Percentiles rank a stretch among this genome's conserved stretches.
Conservation (phyloP, 495 filamentous ascomycete species). For the Lepraria neglecta region DNA sequence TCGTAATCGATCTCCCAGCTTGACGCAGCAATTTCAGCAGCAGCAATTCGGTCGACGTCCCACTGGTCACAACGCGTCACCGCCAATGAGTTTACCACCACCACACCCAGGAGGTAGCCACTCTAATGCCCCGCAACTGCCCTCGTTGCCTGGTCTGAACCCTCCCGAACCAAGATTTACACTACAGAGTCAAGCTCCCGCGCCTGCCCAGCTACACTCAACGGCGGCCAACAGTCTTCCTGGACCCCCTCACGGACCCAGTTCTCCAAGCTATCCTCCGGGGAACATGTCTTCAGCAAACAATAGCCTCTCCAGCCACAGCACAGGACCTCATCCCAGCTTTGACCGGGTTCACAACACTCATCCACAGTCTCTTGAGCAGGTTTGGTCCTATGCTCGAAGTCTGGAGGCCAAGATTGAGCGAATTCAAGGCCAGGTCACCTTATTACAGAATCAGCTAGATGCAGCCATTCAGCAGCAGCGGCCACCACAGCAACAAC, state of each 20-base stretch:
- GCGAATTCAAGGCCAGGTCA: slow-evolving; percentile 27
- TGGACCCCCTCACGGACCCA: slow-evolving; percentile 19
- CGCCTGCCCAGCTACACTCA: slow-evolving; percentile 20
- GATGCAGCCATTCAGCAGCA: slow-evolving; percentile 6
- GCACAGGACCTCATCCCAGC: slow-evolving; percentile 26
- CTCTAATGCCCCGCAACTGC: slow-evolving; percentile 44
- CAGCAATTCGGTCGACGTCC: slow-evolving; percentile 54
- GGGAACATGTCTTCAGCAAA: slow-evolving; percentile 38
- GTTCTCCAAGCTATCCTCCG: slow-evolving; percentile 26
- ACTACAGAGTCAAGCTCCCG: slow-evolving; percentile 33
- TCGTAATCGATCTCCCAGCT: slow-evolving; percentile 62
- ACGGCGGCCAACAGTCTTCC: slow-evolving; percentile 13
- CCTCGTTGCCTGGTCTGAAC: slow-evolving; percentile 45
- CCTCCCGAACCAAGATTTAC: slow-evolving; percentile 44
- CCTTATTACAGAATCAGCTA: slow-evolving; percentile 23
- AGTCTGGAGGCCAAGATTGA: slow-evolving; percentile 27
- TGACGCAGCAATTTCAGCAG: slow-evolving; percentile 62
- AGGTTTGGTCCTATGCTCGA: slow-evolving; percentile 44
- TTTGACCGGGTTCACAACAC: slow-evolving; percentile 21
- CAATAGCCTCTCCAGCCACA: slow-evolving; percentile 34
- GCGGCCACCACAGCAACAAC: slow-evolving; percentile 8
- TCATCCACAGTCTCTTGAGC: slow-evolving; percentile 35
- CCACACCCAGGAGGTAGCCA: slow-evolving; percentile 23
- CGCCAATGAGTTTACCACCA: slow-evolving; percentile 34
- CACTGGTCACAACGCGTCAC: slow-evolving; percentile 33